Base-by-base conservation (phyloP, 2,329 filamentous ascomycete genomes). In the Fusarium duplospermum region DNA sequence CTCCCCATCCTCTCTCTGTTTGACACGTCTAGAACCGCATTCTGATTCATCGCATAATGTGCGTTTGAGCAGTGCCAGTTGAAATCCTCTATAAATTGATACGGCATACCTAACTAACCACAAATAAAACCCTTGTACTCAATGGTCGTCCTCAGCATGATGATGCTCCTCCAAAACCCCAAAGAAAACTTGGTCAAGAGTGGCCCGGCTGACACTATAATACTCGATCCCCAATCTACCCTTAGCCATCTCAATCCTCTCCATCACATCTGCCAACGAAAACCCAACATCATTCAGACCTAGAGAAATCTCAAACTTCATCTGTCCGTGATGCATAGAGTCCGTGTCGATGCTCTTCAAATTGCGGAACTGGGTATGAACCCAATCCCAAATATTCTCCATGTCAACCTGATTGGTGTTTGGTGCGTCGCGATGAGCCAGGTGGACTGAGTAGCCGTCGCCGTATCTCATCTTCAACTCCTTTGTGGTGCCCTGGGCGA, bases 401-500 rank as follows among this genome's bases (percentile, higher is more conserved):
- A 71, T 70, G 3, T 66, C 68, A 3, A 1, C 6, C 11, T 58
- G 22, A 2, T 85, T 86, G 0, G 93, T 95, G 78, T 92, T 89
- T 0, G 94, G 94, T 7, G 94, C 93, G 9, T 89, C 88, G 61
- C 86, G 87, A 78, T 92, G 89, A 2, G 96, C 92, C 0, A 96
- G 82, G 76, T 97, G 94, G 1, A 96, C 90, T 72, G 95, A 91
- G 74, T 94, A 90, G 1, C 89, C 87, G 75, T 94, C 91, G 11
- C 94, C 94, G 77, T 94, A 93, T 66, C 90, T 89, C 38, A 87
- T 86, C 10, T 94, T 87, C 4, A 97, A 86, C 62, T 90, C 84
- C 24, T 93, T 89, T 0, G 90, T 91, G 0, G 90, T 91, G 0
- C 94, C 94, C 11, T 95, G 86, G 0, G 94, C 94, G 13, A 97